These are phyloP conservation scores for Brettanomyces custersianus DNA, from an alignment of 805 yeast species.

Conservation along the genomic window DNA sequence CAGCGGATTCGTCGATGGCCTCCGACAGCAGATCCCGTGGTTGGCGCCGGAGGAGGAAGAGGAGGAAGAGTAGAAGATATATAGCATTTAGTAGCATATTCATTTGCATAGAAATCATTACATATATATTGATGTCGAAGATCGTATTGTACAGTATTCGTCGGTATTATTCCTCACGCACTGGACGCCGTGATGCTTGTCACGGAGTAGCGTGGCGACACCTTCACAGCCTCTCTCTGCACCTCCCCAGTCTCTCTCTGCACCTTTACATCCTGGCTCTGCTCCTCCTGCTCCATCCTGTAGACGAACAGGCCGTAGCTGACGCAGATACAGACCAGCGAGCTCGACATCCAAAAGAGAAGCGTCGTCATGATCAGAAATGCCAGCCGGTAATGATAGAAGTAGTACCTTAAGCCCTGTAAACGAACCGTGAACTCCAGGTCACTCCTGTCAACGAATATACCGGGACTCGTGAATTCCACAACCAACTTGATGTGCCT, in stretches of 20 bases:
- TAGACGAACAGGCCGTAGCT: conserved; percentile 1
- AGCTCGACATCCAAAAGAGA: conserved; percentile 29
- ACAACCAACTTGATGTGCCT: conserved; percentile 13
- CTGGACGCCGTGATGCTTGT: no score
- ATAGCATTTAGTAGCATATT: background rate
- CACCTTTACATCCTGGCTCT: background rate
- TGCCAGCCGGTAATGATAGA: conserved; percentile 26
- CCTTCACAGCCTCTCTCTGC: no score
- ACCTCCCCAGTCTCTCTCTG: no score
- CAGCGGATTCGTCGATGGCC: background rate
- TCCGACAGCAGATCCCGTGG: background rate
- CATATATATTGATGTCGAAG: no score
- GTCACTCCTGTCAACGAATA: conserved; percentile 9
- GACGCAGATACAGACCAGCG: conserved; percentile 19
- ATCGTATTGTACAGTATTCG: no score
- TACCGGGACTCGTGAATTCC: conserved; percentile 14
- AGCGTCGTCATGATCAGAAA: conserved; percentile 29
- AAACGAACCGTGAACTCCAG: conserved; percentile 27
- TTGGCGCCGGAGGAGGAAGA: background rate
- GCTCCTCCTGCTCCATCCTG: background rate
- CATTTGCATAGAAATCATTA: no score
- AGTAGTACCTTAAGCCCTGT: conserved; percentile 33
- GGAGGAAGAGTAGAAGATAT: background rate
- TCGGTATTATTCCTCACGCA: no score
- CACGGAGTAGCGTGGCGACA: no score